Conservation (phyloP, 2,329 filamentous ascomycete genomes). For the Monosporascus cannonballus region DNA sequence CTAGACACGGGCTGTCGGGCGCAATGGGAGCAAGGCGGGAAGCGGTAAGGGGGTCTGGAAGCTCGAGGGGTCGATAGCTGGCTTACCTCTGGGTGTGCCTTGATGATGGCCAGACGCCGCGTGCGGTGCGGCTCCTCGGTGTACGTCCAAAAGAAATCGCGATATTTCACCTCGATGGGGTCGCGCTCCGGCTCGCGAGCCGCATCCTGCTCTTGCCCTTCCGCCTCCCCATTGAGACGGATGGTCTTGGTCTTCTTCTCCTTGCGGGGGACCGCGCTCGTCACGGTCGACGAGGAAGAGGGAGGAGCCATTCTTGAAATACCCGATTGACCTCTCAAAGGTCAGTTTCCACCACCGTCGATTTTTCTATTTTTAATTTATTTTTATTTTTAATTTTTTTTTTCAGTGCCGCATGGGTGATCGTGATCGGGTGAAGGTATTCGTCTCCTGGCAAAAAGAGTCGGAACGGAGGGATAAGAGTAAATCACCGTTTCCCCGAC, state of each 20-base stretch:
- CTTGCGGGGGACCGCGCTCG: conserved; percentile 12
- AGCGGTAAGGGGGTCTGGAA: conserved; percentile 1
- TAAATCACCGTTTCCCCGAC: background rate
- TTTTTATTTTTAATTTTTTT: too few species aligned
- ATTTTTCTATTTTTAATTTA: too few species aligned
- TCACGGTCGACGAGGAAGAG: conserved; percentile 21
- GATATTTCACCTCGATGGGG: conserved; percentile 33
- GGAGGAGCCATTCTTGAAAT: conserved; percentile 18
- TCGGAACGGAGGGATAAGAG: background rate
- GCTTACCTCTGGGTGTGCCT: conserved; percentile 87
- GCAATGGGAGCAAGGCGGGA: conserved; percentile 12
- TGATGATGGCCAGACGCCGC: conserved; percentile 88
- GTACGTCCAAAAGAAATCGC: conserved; percentile 96
- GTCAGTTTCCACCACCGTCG: background rate
- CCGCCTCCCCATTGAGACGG: conserved; percentile 16
- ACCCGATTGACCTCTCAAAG: background rate
- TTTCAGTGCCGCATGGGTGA: background rate
- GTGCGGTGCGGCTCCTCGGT: conserved; percentile 96
- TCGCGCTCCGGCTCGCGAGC: conserved; percentile 26
- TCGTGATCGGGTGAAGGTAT: background rate
- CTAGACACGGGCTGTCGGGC: too few species aligned
- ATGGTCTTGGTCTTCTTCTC: conserved; percentile 17
- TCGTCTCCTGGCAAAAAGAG: background rate
- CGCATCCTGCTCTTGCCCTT: conserved; percentile 6
- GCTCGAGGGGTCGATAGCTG: background rate